phyloP scores from a whole-genome alignment of 441 rosid genomes.

The Syzygium syzygioides region DNA sequence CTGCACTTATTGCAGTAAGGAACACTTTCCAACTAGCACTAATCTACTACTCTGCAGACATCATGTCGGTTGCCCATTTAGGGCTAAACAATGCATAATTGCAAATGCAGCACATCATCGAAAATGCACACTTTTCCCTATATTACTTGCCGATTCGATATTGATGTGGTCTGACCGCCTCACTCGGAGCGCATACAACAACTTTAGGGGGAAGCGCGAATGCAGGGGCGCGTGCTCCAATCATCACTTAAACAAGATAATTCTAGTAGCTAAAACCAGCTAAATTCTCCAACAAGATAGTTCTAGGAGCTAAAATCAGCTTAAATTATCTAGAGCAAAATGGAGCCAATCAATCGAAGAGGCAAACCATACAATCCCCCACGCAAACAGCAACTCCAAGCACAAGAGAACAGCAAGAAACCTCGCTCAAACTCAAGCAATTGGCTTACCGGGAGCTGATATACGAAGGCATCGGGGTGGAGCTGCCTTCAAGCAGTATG shows the following conservation, averaged over 20 bases:
- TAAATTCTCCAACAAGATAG: background rate
- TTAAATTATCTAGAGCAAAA: background rate
- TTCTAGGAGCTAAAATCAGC: background rate
- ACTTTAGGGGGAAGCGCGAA: background rate
- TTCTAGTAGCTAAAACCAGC: background rate
- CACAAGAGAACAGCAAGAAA: background rate
- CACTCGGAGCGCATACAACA: background rate
- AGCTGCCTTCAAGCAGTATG: constrained; percentile 55
- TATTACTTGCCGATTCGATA: background rate
- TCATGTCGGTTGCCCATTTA: background rate
- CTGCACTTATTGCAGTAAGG: background rate
- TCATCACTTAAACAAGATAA: background rate
- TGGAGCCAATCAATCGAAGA: background rate
- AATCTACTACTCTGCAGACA: background rate
- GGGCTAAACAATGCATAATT: background rate
- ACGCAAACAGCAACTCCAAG: background rate
- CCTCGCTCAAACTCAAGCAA: background rate
- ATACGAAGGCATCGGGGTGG: constrained; percentile 63
- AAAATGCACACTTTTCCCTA: background rate
- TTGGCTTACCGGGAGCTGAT: constrained; percentile 46
- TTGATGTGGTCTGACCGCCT: background rate
- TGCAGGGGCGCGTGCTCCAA: background rate
- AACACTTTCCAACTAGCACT: background rate
- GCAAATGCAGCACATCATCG: background rate
- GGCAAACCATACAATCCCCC: background rate